Percentiles rank a stretch among this genome's conserved stretches.
Evolutionary conservation across 116 monocot genomes (phyloP).

Genomic region (Papilionanthe hybrid): DNA sequence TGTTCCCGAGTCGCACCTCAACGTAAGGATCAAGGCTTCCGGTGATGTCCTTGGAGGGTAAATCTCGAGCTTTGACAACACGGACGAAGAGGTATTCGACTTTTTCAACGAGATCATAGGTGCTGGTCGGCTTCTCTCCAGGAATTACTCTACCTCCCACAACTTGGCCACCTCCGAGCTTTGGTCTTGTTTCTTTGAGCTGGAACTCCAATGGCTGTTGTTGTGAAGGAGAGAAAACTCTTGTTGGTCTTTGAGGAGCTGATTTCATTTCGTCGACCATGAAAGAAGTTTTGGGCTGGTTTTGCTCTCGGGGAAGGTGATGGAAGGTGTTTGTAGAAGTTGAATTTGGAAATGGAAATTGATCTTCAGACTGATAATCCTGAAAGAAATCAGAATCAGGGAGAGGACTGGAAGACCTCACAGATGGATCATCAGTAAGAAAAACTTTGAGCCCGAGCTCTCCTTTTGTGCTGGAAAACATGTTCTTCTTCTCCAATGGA

Average conservation of each 20-base stretch:
- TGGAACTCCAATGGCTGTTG: slow-evolving; percentile 54
- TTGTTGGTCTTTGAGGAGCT: slow-evolving; percentile 29
- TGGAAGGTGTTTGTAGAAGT: slow-evolving; percentile 7
- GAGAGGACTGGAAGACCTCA: slow-evolving; percentile 24
- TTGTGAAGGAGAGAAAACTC: slow-evolving; percentile 35
- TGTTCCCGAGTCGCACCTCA: slow-evolving; percentile 84
- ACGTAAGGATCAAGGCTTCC: slow-evolving; percentile 72
- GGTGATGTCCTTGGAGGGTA: slow-evolving; percentile 50
- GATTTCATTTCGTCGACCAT: slow-evolving; percentile 29
- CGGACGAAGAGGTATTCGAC: slow-evolving; percentile 77
- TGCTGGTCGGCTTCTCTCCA: slow-evolving; percentile 57
- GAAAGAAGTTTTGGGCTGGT: background rate
- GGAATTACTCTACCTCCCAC: slow-evolving; percentile 44
- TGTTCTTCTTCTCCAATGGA: slow-evolving; percentile 50
- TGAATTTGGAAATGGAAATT: no score
- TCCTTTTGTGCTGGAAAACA: slow-evolving; percentile 64
- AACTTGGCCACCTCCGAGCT: slow-evolving; percentile 49
- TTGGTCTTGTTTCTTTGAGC: slow-evolving; percentile 62
- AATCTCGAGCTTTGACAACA: slow-evolving; percentile 75
- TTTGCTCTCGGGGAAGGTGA: background rate
- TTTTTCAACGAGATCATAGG: slow-evolving; percentile 85
- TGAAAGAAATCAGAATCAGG: slow-evolving; percentile 22
- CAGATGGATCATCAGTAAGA: slow-evolving; percentile 40
- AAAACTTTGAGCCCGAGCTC: slow-evolving; percentile 63
- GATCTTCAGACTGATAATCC: slow-evolving; percentile 5